Percentiles rank a stretch among this genome's conserved stretches.
Evolutionary conservation across 768 basidiomycete genomes (phyloP).

Genomic region (Lentinula edodes): DNA sequence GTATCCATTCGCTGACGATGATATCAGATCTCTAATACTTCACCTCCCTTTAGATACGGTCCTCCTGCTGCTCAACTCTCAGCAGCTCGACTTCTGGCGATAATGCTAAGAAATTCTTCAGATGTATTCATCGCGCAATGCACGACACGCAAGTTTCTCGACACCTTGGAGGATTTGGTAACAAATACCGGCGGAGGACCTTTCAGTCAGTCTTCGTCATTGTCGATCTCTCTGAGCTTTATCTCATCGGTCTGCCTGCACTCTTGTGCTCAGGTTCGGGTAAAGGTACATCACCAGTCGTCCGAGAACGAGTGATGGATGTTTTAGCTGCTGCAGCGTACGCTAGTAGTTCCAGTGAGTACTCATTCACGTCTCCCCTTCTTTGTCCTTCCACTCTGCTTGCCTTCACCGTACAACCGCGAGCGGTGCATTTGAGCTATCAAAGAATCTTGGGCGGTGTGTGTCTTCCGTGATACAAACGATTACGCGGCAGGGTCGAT

Average conservation of each 20-base stretch:
- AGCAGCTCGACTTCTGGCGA: constrained; percentile 81
- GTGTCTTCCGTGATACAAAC: not conserved
- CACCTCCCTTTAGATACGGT: constrained; percentile 46
- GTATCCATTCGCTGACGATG: not conserved
- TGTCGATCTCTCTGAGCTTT: not conserved
- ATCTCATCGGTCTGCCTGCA: not conserved
- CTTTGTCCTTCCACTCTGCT: not conserved
- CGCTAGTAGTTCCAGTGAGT: constrained; percentile 47
- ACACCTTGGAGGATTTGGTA: constrained; percentile 59
- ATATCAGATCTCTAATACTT: not conserved
- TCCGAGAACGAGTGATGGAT: constrained; percentile 73
- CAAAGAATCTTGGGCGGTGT: not conserved
- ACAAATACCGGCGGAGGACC: not conserved
- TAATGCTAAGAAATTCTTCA: constrained; percentile 81
- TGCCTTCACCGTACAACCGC: not conserved
- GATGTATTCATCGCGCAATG: constrained; percentile 68
- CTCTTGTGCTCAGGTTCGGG: constrained; percentile 34
- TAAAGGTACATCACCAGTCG: constrained; percentile 65
- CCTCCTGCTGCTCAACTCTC: constrained; percentile 72
- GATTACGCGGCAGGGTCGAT: not conserved
- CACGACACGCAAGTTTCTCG: constrained; percentile 70
- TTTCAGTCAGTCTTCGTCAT: not conserved
- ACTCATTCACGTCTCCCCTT: not conserved
- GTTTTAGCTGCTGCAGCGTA: constrained; percentile 81
- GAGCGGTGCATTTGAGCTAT: not conserved